Evolutionary conservation across 805 yeast species (phyloP), one percentile per base, ranked within the genome.

Genomic region (Metschnikowia bowlesiae): DNA sequence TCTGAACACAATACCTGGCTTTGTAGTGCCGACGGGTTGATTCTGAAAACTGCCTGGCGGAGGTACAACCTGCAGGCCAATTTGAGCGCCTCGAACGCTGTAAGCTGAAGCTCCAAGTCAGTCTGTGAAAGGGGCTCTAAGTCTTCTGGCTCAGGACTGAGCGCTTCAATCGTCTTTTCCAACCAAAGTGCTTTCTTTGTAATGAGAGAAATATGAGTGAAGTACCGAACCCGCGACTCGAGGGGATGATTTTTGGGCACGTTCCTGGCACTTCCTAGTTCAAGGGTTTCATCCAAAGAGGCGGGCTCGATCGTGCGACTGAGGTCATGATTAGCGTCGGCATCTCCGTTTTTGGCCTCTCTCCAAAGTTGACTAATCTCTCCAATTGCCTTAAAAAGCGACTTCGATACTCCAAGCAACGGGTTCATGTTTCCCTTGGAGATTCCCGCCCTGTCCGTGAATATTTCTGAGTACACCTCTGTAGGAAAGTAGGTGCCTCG

Each of bases 61-160:
- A 87, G 67, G 60, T 84, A 88, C 36, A 88, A 68, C 55, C 81
- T 79, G 1, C 90, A 83, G 14, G 89, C 79, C 31, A 85, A 62
- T 64, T 85, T 89, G 63, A 84, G 84, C 10, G 83, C 76, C 57
- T 85, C 90, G 63, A 87, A 88, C 34, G 86, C 64, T 1, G 88
- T 82, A 46, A 86, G 67, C 60, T 87, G 94, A 49, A 80, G 68
- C 58, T 83, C 85, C 29, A 84, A 66, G 44, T 86, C 89, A 28
- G 71, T 70, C 47, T 67, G 73, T 2, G 68, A 63, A 39, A 74
- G 57, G 10, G 60, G 63, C 6, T 63, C 57, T 38, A 84, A 61
- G 48, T 81, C 82, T 16, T 64, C 61, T 8, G 74, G 69, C 41
- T 79, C 78, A 0, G 91, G 91, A 49, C 71, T 71, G 8, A 80